phyloP scores from a whole-genome alignment of 2,329 filamentous ascomycete genomes.

The Macroventuria anomochaeta region DNA sequence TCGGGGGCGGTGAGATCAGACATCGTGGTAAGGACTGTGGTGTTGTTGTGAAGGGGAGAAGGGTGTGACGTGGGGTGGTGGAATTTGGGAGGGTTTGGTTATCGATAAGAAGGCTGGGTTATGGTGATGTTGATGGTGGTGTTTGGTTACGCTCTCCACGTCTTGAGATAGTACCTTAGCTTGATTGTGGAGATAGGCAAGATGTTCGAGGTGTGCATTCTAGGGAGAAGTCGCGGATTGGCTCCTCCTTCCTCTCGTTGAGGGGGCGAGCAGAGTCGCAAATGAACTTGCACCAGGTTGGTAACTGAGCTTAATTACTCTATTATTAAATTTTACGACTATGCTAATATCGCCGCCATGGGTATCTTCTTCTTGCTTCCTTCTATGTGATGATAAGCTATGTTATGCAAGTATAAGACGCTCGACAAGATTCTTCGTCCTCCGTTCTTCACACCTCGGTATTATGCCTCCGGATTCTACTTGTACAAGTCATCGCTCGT shows the following conservation, averaged over 20 bases:
- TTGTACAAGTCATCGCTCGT: conserved; percentile 29
- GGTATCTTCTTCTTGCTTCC: conserved; percentile 4
- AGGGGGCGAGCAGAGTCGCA: no score
- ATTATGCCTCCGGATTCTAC: conserved; percentile 7
- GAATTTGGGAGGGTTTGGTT: neutral
- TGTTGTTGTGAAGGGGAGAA: neutral
- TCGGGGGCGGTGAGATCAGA: conserved; percentile 15
- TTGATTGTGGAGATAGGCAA: no score
- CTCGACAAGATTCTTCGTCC: neutral
- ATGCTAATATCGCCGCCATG: neutral
- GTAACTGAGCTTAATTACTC: no score
- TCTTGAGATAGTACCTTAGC: no score
- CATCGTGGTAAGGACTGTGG: conserved; percentile 15
- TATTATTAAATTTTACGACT: neutral
- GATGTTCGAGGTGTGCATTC: no score
- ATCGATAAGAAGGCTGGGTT: no score
- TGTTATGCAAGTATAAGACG: neutral
- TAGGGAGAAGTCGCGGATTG: no score
- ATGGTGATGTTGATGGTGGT: neutral
- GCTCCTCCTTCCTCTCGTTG: no score
- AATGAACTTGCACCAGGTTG: no score
- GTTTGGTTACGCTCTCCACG: no score
- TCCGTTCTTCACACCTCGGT: neutral
- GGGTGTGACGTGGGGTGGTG: conserved; percentile 4
- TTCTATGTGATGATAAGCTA: conserved; percentile 3